Percentiles rank a stretch among this genome's conserved stretches.
phyloP scores from a whole-genome alignment of 345 rosid genomes.

The Cardamine chenopodiifolia region DNA sequence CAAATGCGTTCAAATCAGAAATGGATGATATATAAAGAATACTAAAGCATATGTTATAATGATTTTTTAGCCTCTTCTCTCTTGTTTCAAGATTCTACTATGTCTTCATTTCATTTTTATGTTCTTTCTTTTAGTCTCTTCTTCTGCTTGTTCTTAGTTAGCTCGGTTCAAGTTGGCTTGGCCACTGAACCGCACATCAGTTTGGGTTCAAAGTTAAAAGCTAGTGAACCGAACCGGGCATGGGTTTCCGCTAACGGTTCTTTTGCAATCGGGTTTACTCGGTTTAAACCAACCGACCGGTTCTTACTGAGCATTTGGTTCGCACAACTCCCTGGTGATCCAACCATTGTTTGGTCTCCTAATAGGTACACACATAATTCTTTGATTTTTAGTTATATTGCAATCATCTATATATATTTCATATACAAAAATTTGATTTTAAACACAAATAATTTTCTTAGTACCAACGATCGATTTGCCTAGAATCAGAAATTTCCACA shows the following conservation, averaged over 20 bases:
- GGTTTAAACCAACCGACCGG: conserved; percentile 35
- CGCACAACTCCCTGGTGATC: conserved; percentile 75
- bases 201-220: conserved; percentile 66
- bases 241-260: conserved; percentile 81
- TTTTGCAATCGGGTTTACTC: conserved; percentile 77
- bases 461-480: not conserved
- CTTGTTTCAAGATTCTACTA: conserved; percentile 25
- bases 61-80: conserved; percentile 19
- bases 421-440: not conserved
- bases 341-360: conserved; percentile 78
- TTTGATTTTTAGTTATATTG: not conserved
- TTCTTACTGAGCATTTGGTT: conserved; percentile 75
- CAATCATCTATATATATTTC: not conserved
- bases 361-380: conserved; percentile 53
- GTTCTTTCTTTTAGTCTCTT: conserved; percentile 17
- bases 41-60: conserved; percentile 22
- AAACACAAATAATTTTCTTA: not conserved
- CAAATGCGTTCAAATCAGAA: conserved; percentile 26
- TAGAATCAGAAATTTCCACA: not conserved
- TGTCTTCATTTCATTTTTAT: conserved; percentile 26
- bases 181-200: conserved; percentile 48
- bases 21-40: conserved; percentile 28
- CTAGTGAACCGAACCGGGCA: conserved; percentile 42
- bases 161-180: conserved; percentile 40
- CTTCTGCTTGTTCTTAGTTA: conserved; percentile 26